phyloP scores from a whole-genome alignment of 805 yeast genomes.

The Wickerhamiella nectarea region DNA sequence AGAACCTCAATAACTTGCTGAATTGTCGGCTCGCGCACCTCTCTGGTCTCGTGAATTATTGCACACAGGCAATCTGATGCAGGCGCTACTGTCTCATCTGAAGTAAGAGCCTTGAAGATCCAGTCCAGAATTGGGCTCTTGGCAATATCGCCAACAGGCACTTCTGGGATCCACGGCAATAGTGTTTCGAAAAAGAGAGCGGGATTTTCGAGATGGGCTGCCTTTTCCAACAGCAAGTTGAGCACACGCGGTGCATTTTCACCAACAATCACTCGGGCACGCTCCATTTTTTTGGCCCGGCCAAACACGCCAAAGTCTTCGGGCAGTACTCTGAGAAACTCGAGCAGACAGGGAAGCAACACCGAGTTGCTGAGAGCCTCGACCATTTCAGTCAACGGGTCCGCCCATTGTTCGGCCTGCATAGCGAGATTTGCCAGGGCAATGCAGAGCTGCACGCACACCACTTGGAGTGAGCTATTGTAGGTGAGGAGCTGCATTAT shows the following conservation, averaged over 20 bases:
- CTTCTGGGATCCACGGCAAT: conserved; percentile 82
- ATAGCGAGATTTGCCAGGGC: conserved; percentile 72
- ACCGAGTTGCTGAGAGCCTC: conserved; percentile 29
- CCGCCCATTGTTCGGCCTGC: conserved; percentile 60
- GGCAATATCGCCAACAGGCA: conserved; percentile 59
- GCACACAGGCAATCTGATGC: conserved; percentile 80
- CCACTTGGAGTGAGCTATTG: conserved; percentile 38
- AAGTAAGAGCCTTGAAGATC: conserved; percentile 49
- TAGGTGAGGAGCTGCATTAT: conserved; percentile 42
- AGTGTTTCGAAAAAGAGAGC: conserved; percentile 55
- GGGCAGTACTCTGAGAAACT: conserved; percentile 75
- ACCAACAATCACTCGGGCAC: conserved; percentile 51
- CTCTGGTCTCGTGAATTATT: conserved; percentile 68
- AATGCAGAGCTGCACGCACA: conserved; percentile 72
- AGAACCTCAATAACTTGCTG: conserved; percentile 43
- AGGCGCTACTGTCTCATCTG: conserved; percentile 57
- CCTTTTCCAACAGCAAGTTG: conserved; percentile 35
- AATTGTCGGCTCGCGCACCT: conserved; percentile 36
- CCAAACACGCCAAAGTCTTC: conserved; percentile 54
- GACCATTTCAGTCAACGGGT: conserved; percentile 58
- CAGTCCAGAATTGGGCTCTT: conserved; percentile 50
- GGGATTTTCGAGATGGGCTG: conserved; percentile 30
- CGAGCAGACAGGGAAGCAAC: conserved; percentile 38
- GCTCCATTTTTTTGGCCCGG: conserved; percentile 29
- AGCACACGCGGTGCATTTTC: conserved; percentile 58